Base-by-base conservation (phyloP, 1,284 basidiomycete species). In the Pseudozyma tsukubaensis region DNA sequence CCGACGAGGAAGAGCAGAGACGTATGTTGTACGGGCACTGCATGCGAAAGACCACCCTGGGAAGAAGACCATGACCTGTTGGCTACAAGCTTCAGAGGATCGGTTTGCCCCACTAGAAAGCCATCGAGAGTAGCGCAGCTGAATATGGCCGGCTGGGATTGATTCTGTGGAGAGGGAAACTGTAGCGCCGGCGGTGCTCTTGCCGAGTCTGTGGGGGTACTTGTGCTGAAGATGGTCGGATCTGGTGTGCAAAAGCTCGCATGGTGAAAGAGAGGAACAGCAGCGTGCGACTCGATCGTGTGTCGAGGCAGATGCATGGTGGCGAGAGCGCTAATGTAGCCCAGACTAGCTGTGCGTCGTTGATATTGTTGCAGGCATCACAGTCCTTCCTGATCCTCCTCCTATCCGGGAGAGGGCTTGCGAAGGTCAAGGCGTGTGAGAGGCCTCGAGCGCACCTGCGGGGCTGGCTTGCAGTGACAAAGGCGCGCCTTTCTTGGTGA, bases 1-100 rank as follows among this genome's bases (percentile, higher is more conserved):
- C 80, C 80, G 7, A 82, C 80, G 9, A 82, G 69, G 6, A 81
- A 67, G 24, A 81, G 67, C 18, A 82, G 72, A 2, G 78, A 80
- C 13, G 77, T 60, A 37, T 72, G 61, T 43, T 78, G 65, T 12
- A 82, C 52, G 1, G 79, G 65, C 13, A 70, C 64, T 8, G 65
- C 77, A 37, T 69, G 62, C 7, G 75, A 59, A 12, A 82, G 68
- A 3, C 77, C 79, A 11, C 79, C 78, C 36, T 82, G 75, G 7
- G 72, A 53, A 7, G 70, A 24, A 35, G 77, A 54, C 64, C 78
- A 82, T 5, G 68, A 24, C 39, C 62, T 45, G 19, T 66, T 59
- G 1, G 72, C 63, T 0, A 79, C 61, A 7, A 80, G 60, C 43
- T 68, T 78, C 13, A 79, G 53, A 3, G 80, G 80, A 19, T 67